A percentile compares a stretch with the other conserved stretches of the same genome.
Conservation (phyloP, 2,329 filamentous ascomycete species). For the Hypoxylon sp. region DNA sequence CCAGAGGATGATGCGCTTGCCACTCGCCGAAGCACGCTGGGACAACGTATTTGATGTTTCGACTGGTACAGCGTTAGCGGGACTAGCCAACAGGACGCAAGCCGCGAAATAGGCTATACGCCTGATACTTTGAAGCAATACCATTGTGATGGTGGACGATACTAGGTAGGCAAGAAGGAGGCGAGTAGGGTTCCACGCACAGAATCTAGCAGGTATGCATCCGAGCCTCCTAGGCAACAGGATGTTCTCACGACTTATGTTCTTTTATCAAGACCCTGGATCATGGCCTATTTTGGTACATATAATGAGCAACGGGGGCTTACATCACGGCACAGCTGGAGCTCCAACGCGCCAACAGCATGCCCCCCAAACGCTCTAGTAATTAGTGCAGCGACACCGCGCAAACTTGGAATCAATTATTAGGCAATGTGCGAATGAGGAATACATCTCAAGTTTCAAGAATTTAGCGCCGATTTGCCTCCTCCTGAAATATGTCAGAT, state of each 20-base stretch:
- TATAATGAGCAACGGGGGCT: conserved; percentile 2
- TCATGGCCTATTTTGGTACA: background rate
- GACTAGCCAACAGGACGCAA: conserved; percentile 28
- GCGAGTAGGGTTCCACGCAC: background rate
- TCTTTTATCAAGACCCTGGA: background rate
- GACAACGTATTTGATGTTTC: conserved; percentile 18
- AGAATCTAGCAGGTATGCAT: background rate
- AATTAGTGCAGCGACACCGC: conserved; percentile 3
- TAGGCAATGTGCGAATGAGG: conserved; percentile 14
- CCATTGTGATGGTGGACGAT: conserved; percentile 16
- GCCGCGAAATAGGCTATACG: conserved; percentile 33
- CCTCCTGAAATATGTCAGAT: conserved; percentile 10
- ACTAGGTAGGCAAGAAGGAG: background rate
- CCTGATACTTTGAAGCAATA: conserved; percentile 26
- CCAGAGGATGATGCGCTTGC: conserved; percentile 46
- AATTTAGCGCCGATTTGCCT: background rate
- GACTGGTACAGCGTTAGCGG: conserved; percentile 27
- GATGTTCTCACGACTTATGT: conserved; percentile 11
- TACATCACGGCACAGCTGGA: too few species aligned
- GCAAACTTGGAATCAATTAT: conserved; percentile 4
- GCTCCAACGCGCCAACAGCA: background rate
- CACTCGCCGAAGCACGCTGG: conserved; percentile 18
- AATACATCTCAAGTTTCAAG: background rate
- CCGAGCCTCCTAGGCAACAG: background rate
- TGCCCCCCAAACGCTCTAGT: background rate